Evolutionary conservation across 225 moss, liverwort and hornwort species (phyloP).

Genomic region (Sphagnum contortum): DNA sequence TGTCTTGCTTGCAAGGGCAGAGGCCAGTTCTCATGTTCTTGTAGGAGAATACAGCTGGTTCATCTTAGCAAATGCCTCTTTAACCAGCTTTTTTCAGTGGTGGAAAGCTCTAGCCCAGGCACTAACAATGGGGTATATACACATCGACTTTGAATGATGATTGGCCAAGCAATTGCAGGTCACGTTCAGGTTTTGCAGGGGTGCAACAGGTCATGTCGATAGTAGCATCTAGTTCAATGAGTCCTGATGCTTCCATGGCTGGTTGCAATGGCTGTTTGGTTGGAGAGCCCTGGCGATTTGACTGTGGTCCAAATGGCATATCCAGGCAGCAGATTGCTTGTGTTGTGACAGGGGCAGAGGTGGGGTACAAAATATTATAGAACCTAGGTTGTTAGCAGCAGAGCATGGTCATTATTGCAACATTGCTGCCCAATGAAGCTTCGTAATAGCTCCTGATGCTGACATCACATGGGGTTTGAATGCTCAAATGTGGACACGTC

Average conservation of each 20-base stretch:
- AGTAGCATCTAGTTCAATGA: slow-evolving; percentile 12
- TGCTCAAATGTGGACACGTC: slow-evolving; percentile 32
- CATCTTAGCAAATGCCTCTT: too few species aligned
- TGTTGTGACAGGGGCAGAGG: slow-evolving; percentile 12
- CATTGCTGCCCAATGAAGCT: slow-evolving; percentile 14
- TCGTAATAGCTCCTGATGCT: slow-evolving; percentile 23
- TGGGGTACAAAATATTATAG: slow-evolving; percentile 12
- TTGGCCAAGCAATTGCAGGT: slow-evolving; percentile 31
- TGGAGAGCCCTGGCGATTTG: slow-evolving; percentile 36
- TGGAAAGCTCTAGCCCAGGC: too few species aligned
- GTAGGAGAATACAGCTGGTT: too few species aligned
- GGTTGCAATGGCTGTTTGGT: slow-evolving; percentile 18
- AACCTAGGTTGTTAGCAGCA: slow-evolving; percentile 14
- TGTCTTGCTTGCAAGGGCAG: too few species aligned
- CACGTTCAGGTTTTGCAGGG: slow-evolving; percentile 28
- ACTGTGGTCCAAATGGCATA: slow-evolving; percentile 30
- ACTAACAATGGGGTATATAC: not conserved
- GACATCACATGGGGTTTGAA: slow-evolving; percentile 26
- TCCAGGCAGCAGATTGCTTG: slow-evolving; percentile 3
- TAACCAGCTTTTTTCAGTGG: too few species aligned
- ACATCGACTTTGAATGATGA: slow-evolving; percentile 22
- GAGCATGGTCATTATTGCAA: slow-evolving; percentile 27
- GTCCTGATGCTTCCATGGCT: slow-evolving; percentile 20
- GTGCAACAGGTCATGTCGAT: slow-evolving; percentile 13
- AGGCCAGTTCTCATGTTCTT: too few species aligned